Evolutionary conservation across 2,329 filamentous ascomycete species (phyloP), one percentile per base, ranked within the genome.

Genomic region (Aulographum hederae): DNA sequence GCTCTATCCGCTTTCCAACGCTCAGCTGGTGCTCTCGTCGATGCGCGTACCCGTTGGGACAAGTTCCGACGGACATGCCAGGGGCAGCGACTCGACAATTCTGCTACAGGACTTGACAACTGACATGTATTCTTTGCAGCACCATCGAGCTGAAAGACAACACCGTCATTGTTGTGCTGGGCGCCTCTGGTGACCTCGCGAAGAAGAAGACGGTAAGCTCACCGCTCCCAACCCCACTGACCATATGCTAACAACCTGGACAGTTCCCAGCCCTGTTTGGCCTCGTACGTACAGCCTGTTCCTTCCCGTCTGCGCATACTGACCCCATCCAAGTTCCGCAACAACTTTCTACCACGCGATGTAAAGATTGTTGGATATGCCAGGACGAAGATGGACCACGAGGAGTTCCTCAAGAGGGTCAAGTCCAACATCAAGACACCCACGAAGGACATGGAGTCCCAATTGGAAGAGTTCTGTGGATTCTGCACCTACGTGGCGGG

Each of bases 381-480:
- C 47, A 77, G 89, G 54, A 98, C 89, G 46, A 94, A 94, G 68
- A 98, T 98, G 89, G 85, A 95, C 62, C 84, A 86, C 50, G 75
- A 82, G 41, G 89, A 98, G 58, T 95, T 80, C 64, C 69, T 95
- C 52, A 80, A 77, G 61, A 73, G 89, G 44, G 84, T 98, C 59
- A 86, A 79, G 61, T 93, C 84, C 38, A 91, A 94, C 64, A 98
- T 98, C 65, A 95, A 98, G 71, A 89, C 85, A 12, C 89, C 89
- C 12, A 94, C 86, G 44, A 92, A 93, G 65, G 89, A 95, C 46
- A 75, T 91, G 44, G 85, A 98, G 64, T 78, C 93, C 60, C 85
- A 95, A 56, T 68, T 98, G 37, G 73, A 89, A 38, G 78, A 89
- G 37, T 98, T 98, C 61, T 77, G 74, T 62, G 63, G 69, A 39